Conservation (phyloP, 2,329 filamentous ascomycete species). For the Uncinocarpus reesii region DNA sequence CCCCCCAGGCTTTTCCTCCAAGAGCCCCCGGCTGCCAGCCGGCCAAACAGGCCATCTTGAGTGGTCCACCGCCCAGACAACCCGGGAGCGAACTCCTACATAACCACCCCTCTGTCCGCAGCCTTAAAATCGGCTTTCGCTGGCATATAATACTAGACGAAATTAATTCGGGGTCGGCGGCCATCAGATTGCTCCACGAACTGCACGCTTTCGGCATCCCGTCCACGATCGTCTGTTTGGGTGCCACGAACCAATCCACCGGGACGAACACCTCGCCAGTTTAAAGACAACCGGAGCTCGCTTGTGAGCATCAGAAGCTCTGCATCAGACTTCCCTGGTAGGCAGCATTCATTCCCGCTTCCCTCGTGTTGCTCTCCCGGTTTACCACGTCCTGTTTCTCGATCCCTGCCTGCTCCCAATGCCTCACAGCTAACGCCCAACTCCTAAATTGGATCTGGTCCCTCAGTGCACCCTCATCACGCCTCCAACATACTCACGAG, state of each 20-base stretch:
- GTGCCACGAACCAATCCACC: constrained; percentile 11
- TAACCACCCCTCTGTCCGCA: not conserved
- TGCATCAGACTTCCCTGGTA: not conserved
- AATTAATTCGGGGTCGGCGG: not conserved
- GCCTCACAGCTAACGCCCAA: not conserved
- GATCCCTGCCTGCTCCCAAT: not conserved
- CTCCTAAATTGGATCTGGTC: not conserved
- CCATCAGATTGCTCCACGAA: not conserved
- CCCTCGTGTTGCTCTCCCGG: not conserved
- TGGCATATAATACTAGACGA: not conserved
- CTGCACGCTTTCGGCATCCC: not conserved
- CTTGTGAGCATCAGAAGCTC: not conserved
- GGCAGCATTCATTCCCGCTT: not conserved
- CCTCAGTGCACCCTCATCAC: not conserved
- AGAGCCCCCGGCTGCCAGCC: constrained; percentile 7
- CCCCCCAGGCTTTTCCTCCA: not conserved
- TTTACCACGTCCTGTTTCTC: not conserved
- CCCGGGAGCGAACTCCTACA: not conserved
- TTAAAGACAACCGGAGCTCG: not conserved
- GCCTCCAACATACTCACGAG: not conserved
- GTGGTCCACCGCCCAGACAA: constrained; percentile 3
- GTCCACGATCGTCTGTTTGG: not conserved
- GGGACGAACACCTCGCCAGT: constrained; percentile 5
- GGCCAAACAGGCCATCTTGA: constrained; percentile 4
- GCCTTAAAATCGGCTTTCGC: not conserved